Percentiles rank a stretch among this genome's conserved stretches.
These are phyloP conservation scores for Massarina eburnea DNA, from an alignment of 2,329 filamentous ascomycete genomes.

Conservation along the genomic window DNA sequence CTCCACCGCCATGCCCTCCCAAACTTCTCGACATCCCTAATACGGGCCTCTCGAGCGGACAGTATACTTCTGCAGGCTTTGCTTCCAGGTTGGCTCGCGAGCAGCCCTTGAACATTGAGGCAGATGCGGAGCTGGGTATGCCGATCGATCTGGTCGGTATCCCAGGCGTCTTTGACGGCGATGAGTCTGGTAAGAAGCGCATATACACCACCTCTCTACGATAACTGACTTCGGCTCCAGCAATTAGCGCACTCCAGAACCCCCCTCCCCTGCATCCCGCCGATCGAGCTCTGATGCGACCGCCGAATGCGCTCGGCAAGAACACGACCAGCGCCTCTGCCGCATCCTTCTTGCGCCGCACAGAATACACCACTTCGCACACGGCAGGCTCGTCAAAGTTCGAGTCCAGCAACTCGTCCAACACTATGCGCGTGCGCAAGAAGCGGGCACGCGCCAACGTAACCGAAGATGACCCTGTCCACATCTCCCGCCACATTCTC, in stretches of 20 bases:
- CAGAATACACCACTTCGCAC: constrained; percentile 81
- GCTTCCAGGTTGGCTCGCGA: constrained; percentile 86
- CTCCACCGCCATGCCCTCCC: constrained; percentile 88
- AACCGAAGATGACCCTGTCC: constrained; percentile 59
- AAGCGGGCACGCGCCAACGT: constrained; percentile 41
- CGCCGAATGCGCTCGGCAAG: constrained; percentile 82
- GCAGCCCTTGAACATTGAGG: constrained; percentile 93
- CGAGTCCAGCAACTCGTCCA: constrained; percentile 55
- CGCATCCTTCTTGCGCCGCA: constrained; percentile 92
- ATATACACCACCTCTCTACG: constrained; percentile 5
- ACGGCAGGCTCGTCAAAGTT: constrained; percentile 47
- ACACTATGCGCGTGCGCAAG: constrained; percentile 44
- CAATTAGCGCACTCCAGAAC: constrained; percentile 77
- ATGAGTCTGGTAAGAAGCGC: constrained; percentile 75
- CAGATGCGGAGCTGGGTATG: constrained; percentile 97
- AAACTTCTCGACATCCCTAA: constrained; percentile 98
- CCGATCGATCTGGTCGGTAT: constrained; percentile 93
- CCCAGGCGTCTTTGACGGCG: constrained; percentile 90
- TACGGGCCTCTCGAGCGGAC: constrained; percentile 79
- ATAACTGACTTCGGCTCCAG: constrained; percentile 49
- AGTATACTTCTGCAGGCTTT: constrained; percentile 89
- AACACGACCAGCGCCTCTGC: constrained; percentile 73
- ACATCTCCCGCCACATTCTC: constrained; percentile 61
- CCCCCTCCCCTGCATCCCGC: constrained; percentile 74
- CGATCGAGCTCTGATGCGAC: constrained; percentile 80